Base-by-base conservation (phyloP, 2,329 filamentous ascomycete genomes). In the Zalaria obscura region DNA sequence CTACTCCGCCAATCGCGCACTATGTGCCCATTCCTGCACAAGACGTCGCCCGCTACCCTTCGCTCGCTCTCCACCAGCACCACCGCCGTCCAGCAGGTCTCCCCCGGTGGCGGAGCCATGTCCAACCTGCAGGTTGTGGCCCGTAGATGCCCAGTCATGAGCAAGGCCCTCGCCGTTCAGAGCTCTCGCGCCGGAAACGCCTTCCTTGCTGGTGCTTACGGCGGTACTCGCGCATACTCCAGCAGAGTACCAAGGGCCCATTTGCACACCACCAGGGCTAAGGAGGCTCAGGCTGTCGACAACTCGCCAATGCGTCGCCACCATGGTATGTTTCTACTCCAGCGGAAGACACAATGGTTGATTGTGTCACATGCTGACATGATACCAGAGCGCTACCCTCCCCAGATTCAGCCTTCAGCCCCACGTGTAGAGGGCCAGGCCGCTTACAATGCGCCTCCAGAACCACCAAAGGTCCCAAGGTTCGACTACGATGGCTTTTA, bases 111-210 rank as follows among this genome's bases (percentile, higher is more conserved):
- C 51, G 86, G 88, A 56, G 86, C 85, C 65, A 94, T 96, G 78
- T 94, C 87, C 57, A 96, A 94, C 68, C 75, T 98, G 55, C 91
- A 96, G 70, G 78, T 91, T 52, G 78, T 93, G 57, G 91, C 86
- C 55, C 81, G 87, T 59, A 86, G 89, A 63, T 98, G 91, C 75
- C 91, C 91, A 45, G 82, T 98, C 64, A 98, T 98, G 91, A 89
- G 88, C 63, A 93, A 95, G 73, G 91, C 91, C 35, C 76, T 98
- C 61, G 83, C 86, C 47, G 80, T 95, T 33, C 89, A 95, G 72
- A 67, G 66, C 45, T 64, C 67, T 44, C 70, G 69, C 55, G 61
- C 63, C 46, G 60, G 58, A 50, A 65, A 65, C 52, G 59, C 56
- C 47, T 58, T 62, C 28, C 59, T 71, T 18, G 62, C 64, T 33